phyloP scores from a whole-genome alignment of 1,284 basidiomycete species.

The Ustilago bromivora region DNA sequence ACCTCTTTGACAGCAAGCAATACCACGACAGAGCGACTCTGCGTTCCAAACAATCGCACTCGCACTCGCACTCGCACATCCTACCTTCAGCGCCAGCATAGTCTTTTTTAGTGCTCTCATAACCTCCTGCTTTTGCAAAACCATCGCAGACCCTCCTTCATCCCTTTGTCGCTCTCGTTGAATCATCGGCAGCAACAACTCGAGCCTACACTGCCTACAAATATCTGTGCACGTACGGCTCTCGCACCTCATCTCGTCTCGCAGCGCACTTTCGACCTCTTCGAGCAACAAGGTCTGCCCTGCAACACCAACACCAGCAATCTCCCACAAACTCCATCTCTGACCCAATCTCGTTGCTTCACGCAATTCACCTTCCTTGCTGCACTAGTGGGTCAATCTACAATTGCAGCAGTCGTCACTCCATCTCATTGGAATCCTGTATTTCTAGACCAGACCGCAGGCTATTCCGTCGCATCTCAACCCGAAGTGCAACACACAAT shows the following conservation, averaged over 20 bases:
- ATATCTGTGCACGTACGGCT: constrained; percentile 44
- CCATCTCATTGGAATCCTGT: not conserved
- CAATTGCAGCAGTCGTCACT: not conserved
- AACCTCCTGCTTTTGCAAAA: not conserved
- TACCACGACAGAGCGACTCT: not conserved
- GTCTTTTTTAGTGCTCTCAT: not conserved
- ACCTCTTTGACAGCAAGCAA: constrained; percentile 7
- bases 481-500: not conserved
- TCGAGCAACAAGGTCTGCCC: not conserved
- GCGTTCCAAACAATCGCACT: not conserved
- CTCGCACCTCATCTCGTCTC: not conserved
- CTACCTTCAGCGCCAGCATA: not conserved
- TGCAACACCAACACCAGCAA: constrained; percentile 7
- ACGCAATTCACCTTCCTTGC: not conserved
- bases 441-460: not conserved
- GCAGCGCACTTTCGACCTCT: not conserved
- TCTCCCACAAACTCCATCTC: not conserved
- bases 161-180: constrained; percentile 1
- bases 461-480: not conserved
- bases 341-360: not conserved
- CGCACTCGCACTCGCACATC: not conserved
- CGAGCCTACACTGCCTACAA: constrained; percentile 43
- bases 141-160: constrained; percentile 6
- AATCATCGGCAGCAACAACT: not conserved
- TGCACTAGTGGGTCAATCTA: not conserved